phyloP scores from a whole-genome alignment of 305 asterid species.

The Fraxinus sp. region DNA sequence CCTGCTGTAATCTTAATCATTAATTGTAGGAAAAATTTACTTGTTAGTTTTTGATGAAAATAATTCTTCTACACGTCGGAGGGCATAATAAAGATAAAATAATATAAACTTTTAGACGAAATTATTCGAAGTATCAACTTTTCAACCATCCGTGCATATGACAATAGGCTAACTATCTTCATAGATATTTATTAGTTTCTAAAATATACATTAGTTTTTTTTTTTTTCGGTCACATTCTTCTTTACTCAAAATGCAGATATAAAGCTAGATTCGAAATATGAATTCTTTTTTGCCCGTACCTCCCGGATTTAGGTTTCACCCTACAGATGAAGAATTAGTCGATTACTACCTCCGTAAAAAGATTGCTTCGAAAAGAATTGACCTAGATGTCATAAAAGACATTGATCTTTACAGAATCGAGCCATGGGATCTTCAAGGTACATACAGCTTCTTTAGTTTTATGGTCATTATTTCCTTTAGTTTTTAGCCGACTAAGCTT shows the following conservation, averaged over 20 bases:
- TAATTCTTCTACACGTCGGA: background rate
- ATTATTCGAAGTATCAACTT: background rate
- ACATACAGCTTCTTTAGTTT: background rate
- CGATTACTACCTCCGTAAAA: conserved; percentile 65
- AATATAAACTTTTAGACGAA: background rate
- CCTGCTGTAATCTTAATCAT: background rate
- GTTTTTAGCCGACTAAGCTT: background rate
- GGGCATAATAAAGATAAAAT: background rate
- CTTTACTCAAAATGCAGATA: conserved; percentile 33
- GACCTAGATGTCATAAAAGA: conserved; percentile 72
- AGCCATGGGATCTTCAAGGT: conserved; percentile 90
- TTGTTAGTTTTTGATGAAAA: background rate
- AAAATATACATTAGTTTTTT: background rate
- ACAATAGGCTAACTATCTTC: background rate
- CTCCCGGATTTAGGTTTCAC: conserved; percentile 80
- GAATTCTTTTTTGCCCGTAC: conserved; percentile 54
- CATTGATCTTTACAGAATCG: conserved; percentile 67
- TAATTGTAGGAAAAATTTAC: background rate
- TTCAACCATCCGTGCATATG: background rate
- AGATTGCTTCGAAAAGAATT: conserved; percentile 54
- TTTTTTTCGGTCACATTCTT: background rate
- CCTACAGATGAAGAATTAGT: conserved; percentile 83
- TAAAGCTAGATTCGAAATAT: conserved; percentile 22
- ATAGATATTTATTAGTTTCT: background rate
- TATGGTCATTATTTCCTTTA: background rate